phyloP scores from a whole-genome alignment of 176 grass and related monocot genomes.

The Oryza glaberrima region DNA sequence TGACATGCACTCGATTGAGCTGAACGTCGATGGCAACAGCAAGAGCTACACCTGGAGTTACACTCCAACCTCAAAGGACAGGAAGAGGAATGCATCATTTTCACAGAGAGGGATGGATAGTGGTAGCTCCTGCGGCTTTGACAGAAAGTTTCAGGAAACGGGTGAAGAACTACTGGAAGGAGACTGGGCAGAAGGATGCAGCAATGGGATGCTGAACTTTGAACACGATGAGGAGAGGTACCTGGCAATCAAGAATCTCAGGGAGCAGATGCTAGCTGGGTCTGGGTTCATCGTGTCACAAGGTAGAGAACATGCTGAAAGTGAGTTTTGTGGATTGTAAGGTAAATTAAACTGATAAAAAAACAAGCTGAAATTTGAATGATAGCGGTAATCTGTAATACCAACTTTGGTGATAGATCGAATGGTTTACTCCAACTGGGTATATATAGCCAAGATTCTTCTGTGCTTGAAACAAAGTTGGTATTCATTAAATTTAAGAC shows the following conservation, averaged over 20 bases:
- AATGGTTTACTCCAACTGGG: background rate
- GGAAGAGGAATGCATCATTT: constrained; percentile 25
- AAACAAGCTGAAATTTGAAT: background rate
- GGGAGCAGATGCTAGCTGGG: constrained; percentile 76
- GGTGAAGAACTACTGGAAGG: constrained; percentile 52
- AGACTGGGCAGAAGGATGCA: constrained; percentile 63
- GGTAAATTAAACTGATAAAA: constrained; percentile 2
- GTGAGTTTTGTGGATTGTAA: constrained; percentile 38
- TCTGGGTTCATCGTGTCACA: constrained; percentile 63
- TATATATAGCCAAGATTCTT: constrained; percentile 22
- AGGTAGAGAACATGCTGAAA: constrained; percentile 38
- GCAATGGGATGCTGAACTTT: constrained; percentile 48
- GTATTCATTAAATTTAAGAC: background rate
- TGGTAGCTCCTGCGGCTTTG: background rate
- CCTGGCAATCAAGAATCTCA: constrained; percentile 70
- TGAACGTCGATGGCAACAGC: constrained; percentile 67
- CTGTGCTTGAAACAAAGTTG: background rate
- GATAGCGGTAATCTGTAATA: background rate
- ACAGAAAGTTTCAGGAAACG: constrained; percentile 3
- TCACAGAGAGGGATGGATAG: constrained; percentile 42
- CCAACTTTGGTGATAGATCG: constrained; percentile 13
- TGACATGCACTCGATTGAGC: constrained; percentile 75
- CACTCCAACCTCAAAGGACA: constrained; percentile 27
- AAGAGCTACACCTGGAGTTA: constrained; percentile 60
- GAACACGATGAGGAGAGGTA: constrained; percentile 74